Percentiles rank a stretch among this genome's conserved stretches.
Conservation (phyloP, 495 filamentous ascomycete species). For the Penicillium chermesinum region DNA sequence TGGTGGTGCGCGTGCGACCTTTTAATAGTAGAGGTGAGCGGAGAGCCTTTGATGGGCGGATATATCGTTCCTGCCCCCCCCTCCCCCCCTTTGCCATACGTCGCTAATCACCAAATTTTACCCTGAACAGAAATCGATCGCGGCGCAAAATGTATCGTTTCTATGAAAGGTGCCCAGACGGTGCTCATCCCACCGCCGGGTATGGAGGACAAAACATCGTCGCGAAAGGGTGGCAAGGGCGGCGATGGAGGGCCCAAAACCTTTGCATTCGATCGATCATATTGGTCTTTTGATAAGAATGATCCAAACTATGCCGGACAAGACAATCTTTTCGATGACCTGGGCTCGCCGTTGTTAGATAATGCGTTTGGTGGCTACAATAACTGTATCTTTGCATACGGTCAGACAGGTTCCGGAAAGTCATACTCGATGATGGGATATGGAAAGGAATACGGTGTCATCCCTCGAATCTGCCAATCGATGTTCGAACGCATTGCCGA, state of each 20-base stretch:
- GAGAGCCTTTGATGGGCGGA: conserved; percentile 7
- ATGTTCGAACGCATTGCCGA: conserved; percentile 86
- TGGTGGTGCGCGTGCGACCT: conserved; percentile 91
- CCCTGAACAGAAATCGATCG: conserved; percentile 68
- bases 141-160: conserved; percentile 93
- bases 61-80: neutral
- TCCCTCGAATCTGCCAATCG: conserved; percentile 94
- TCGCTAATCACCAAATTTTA: neutral
- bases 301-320: conserved; percentile 86
- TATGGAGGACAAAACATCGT: conserved; percentile 43
- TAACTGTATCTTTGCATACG: conserved; percentile 99
- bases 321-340: conserved; percentile 77
- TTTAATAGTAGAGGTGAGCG: conserved; percentile 87
- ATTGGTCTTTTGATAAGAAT: conserved; percentile 91
- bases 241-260: conserved; percentile 73
- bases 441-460: conserved; percentile 92
- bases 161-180: conserved; percentile 91
- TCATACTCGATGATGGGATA: conserved; percentile 99
- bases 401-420: conserved; percentile 97
- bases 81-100: neutral
- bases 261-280: conserved; percentile 94
- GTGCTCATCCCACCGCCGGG: conserved; percentile 73
- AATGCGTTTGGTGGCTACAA: conserved; percentile 99
- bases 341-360: conserved; percentile 87
- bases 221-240: conserved; percentile 55